phyloP scores from a whole-genome alignment of 2,329 filamentous ascomycete genomes.

The Aureobasidium sp. region DNA sequence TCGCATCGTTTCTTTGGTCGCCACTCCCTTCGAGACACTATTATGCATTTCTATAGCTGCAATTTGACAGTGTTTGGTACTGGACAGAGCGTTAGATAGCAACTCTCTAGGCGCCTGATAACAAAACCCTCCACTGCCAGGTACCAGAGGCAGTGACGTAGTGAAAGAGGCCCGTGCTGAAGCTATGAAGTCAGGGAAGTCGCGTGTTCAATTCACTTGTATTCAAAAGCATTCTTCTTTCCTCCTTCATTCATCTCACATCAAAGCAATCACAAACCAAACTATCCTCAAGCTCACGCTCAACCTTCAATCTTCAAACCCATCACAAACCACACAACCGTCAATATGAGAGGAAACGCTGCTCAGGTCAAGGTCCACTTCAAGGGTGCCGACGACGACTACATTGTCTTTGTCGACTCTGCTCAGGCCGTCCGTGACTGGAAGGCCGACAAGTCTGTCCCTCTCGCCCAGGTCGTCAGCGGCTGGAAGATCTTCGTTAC shows the following conservation, averaged over 20 bases:
- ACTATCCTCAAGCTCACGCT: not conserved
- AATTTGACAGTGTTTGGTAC: not conserved
- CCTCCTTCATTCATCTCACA: not conserved
- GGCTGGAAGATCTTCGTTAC: constrained; percentile 86
- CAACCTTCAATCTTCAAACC: not conserved
- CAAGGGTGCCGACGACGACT: constrained; percentile 68
- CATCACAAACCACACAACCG: constrained; percentile 6
- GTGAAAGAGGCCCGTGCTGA: not conserved
- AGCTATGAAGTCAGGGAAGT: constrained; percentile 15
- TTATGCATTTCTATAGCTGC: not conserved
- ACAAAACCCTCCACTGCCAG: not conserved
- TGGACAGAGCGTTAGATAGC: not conserved
- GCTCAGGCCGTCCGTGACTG: constrained; percentile 66
- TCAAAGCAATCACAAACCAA: not conserved
- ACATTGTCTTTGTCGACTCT: constrained; percentile 59
- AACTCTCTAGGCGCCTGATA: not conserved
- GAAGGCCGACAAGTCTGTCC: constrained; percentile 70
- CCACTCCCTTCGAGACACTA: not conserved
- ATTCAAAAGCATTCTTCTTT: not conserved
- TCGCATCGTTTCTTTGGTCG: not conserved
- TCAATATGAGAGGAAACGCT: constrained; percentile 56
- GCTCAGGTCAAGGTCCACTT: constrained; percentile 72
- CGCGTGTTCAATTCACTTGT: not conserved
- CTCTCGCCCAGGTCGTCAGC: constrained; percentile 77
- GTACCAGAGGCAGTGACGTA: not conserved